Evolutionary conservation across 805 yeast genomes (phyloP), one percentile per base, ranked within the genome.

Genomic region (Candida sithepensis): DNA sequence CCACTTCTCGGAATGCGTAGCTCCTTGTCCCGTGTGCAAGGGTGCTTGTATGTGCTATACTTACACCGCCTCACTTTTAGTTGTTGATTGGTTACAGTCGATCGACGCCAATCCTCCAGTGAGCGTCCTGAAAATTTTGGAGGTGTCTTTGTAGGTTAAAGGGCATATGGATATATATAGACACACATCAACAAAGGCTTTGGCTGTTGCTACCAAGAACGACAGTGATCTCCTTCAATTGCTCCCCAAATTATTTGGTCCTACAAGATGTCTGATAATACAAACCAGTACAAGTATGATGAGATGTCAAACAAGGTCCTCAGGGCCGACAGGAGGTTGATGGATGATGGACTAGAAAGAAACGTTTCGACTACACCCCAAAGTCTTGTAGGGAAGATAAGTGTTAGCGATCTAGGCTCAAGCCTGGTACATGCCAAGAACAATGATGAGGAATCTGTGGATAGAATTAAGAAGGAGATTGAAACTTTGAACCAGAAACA

Each of bases 261-360:
- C 16, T 30, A 4, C 5, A 14, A 30, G 16, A 49, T 49, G 52
- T 30, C 52, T 7, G 45, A 43, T 3, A 41, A 37, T 13, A 50
- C 41, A 4, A 48, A 45, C 40, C 62, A 57, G 52, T 83, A 82
- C 64, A 74, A 81, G 54, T 79, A 82, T 56, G 85, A 82, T 61
- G 87, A 79, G 60, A 84, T 88, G 90, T 77, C 95, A 43, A 85
- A 83, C 56, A 83, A 83, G 69, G 92, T 88, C 51, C 72, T 83
- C 24, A 69, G 74, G 52, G 78, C 75, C 51, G 88, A 84, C 60
- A 71, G 74, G 50, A 64, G 82, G 43, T 67, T 80, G 34, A 61
- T 78, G 43, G 74, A 76, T 42, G 65, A 60, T 50, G 67, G 63
- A 4, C 16, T 40, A 60, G 71, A 39, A 70, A 65, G 42, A 72